A percentile compares a stretch with the other conserved stretches of the same genome.
phyloP scores from a whole-genome alignment of 1,139 yeast species.

The Scheffersomyces titani region DNA sequence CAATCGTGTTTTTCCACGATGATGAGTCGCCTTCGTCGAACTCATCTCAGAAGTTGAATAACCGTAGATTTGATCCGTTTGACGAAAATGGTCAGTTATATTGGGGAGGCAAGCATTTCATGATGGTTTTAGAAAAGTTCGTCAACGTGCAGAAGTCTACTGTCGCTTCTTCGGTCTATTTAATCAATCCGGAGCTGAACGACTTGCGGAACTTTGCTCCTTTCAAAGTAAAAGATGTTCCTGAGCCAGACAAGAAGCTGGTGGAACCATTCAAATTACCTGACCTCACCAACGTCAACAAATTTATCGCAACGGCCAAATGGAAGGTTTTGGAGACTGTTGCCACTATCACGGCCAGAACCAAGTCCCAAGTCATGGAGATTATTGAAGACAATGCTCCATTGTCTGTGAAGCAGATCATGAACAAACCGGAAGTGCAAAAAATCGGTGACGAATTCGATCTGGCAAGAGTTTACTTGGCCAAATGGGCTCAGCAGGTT shows the following conservation, averaged over 20 bases:
- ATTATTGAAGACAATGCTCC: conserved; percentile 70
- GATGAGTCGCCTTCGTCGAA: conserved; percentile 78
- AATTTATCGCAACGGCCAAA: conserved; percentile 65
- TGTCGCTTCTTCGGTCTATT: conserved; percentile 67
- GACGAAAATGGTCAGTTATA: conserved; percentile 60
- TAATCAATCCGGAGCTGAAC: conserved; percentile 77
- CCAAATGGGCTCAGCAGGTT: conserved; percentile 96
- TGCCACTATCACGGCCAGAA: conserved; percentile 75
- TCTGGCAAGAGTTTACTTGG: conserved; percentile 85
- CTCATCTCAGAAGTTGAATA: conserved; percentile 56
- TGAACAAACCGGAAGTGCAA: conserved; percentile 78
- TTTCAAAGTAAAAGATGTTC: conserved; percentile 28
- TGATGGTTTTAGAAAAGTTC: conserved; percentile 51
- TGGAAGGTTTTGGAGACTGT: conserved; percentile 87
- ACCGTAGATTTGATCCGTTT: conserved; percentile 75
- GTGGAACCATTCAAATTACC: conserved; percentile 30
- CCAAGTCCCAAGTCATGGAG: conserved; percentile 60
- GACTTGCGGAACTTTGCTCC: conserved; percentile 83
- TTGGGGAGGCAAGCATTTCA: conserved; percentile 91
- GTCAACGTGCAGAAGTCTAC: conserved; percentile 69
- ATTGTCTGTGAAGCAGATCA: conserved; percentile 58
- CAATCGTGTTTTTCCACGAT: conserved; percentile 90
- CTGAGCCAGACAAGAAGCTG: conserved; percentile 10
- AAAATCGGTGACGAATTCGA: conserved; percentile 88
- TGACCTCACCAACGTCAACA: conserved; percentile 33